A percentile compares a stretch with the other conserved stretches of the same genome.
Conservation (phyloP, 176 grass and related monocot genomes). For the Paspalum vaginatum region DNA sequence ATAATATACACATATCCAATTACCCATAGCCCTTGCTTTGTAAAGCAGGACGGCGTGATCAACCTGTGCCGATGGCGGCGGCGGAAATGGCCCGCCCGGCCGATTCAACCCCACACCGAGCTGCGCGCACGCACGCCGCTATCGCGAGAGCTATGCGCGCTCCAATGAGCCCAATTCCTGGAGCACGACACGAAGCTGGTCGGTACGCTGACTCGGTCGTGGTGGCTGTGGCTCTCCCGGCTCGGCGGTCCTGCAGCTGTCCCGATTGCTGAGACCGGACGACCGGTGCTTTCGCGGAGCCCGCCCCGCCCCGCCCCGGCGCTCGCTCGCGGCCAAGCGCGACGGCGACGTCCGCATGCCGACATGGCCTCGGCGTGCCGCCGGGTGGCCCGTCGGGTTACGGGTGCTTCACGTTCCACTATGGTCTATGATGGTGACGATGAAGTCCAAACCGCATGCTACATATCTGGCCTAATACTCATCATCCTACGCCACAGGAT, state of each 20-base stretch:
- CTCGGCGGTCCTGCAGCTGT: neutral
- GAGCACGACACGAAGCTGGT: neutral
- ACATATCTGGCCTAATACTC: too few relatives aligned
- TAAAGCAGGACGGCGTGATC: neutral
- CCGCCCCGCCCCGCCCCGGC: conserved; percentile 4
- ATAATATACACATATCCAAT: neutral
- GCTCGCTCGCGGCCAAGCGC: neutral
- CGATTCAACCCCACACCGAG: neutral
- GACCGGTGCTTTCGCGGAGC: neutral
- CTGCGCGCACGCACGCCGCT: neutral
- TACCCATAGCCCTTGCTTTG: neutral
- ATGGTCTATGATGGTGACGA: neutral
- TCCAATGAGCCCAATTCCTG: neutral
- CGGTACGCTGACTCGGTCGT: too few relatives aligned
- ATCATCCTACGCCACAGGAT: neutral
- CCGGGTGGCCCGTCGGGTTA: neutral
- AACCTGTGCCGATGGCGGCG: conserved; percentile 4
- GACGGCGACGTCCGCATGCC: conserved; percentile 7
- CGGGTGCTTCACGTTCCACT: neutral
- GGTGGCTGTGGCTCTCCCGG: neutral
- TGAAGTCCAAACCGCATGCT: conserved; percentile 19
- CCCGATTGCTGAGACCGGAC: too few relatives aligned
- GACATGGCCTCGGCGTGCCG: conserved; percentile 20
- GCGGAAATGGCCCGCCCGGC: neutral
- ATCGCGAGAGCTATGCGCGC: neutral